These are phyloP conservation scores for Spongispora temasekensis DNA, from an alignment of 1,284 basidiomycete genomes.

Conservation along the genomic window DNA sequence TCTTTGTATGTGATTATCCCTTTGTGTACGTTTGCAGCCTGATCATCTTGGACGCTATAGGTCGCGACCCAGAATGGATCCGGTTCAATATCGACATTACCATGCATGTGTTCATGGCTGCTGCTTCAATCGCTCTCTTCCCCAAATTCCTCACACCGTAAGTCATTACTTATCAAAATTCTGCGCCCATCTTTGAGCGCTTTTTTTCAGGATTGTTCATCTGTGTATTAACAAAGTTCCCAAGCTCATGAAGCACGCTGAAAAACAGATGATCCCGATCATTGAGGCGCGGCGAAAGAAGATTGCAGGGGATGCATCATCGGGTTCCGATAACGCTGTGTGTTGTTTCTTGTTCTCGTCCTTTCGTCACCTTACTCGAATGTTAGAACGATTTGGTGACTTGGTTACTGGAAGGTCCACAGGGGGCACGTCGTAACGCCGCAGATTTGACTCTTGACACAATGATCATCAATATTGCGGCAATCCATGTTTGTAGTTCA, in stretches of 20 bases:
- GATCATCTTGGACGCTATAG: slow-evolving; percentile 22
- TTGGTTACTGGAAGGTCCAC: slow-evolving; percentile 46
- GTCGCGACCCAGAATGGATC: slow-evolving; percentile 40
- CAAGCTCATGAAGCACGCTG: slow-evolving; percentile 6
- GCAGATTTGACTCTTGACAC: slow-evolving; percentile 36
- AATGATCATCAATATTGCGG: slow-evolving; percentile 42
- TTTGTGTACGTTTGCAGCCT: neutral
- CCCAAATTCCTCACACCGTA: slow-evolving; percentile 43
- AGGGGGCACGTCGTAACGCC: slow-evolving; percentile 30
- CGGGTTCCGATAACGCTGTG: slow-evolving; percentile 42
- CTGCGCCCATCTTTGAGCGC: neutral
- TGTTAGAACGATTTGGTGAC: slow-evolving; percentile 42
- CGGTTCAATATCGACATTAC: slow-evolving; percentile 38
- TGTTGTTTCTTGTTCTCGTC: slow-evolving; percentile 3
- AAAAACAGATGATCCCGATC: slow-evolving; percentile 35
- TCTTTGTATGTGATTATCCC: slow-evolving; percentile 32
- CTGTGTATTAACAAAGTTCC: slow-evolving; percentile 9
- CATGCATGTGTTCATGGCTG: slow-evolving; percentile 35
- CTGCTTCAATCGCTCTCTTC: slow-evolving; percentile 34
- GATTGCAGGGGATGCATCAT: slow-evolving; percentile 33
- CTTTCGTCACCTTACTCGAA: neutral
- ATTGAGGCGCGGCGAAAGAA: slow-evolving; percentile 38
- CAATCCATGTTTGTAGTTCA: slow-evolving; percentile 36
- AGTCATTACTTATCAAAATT: slow-evolving; percentile 5
- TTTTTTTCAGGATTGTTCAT: slow-evolving; percentile 6